A percentile compares a stretch with the other conserved stretches of the same genome.
Conservation (phyloP, 108 stramenopile genomes). For the Schizochytrium sp. region DNA sequence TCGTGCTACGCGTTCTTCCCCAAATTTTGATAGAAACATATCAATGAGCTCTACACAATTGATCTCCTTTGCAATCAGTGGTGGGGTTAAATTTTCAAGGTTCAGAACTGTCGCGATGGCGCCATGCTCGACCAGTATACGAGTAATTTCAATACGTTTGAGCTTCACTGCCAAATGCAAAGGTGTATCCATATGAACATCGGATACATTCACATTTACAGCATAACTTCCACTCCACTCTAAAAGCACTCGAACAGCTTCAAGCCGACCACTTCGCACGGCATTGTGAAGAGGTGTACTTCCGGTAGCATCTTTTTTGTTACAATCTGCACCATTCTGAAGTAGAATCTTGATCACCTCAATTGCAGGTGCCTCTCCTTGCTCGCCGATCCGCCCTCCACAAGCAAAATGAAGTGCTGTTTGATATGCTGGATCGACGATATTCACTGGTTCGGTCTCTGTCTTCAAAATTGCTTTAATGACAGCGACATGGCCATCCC, state of each 20-base stretch:
- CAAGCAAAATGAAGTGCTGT: slow-evolving; percentile 36
- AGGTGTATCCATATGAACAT: slow-evolving; percentile 31
- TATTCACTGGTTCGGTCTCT: neutral
- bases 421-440: slow-evolving; percentile 18
- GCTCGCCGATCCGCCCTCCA: neutral
- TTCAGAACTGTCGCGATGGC: slow-evolving; percentile 18
- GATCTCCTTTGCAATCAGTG: neutral
- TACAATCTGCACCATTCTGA: neutral
- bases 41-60: slow-evolving; percentile 19
- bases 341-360: slow-evolving; percentile 12
- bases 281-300: slow-evolving; percentile 41
- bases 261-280: neutral
- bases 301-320: slow-evolving; percentile 27
- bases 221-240: neutral
- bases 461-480: slow-evolving; percentile 28
- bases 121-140: slow-evolving; percentile 3
- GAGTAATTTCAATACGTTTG: neutral
- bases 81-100: slow-evolving; percentile 16
- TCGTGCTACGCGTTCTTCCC: neutral
- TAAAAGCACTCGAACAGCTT: neutral
- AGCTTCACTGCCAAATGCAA: slow-evolving; percentile 45
- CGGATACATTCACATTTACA: neutral
- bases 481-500: neutral
- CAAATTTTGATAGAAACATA: neutral
- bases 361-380: neutral